phyloP scores from a whole-genome alignment of 2,329 filamentous ascomycete genomes.

The Grosmannia penicillata region DNA sequence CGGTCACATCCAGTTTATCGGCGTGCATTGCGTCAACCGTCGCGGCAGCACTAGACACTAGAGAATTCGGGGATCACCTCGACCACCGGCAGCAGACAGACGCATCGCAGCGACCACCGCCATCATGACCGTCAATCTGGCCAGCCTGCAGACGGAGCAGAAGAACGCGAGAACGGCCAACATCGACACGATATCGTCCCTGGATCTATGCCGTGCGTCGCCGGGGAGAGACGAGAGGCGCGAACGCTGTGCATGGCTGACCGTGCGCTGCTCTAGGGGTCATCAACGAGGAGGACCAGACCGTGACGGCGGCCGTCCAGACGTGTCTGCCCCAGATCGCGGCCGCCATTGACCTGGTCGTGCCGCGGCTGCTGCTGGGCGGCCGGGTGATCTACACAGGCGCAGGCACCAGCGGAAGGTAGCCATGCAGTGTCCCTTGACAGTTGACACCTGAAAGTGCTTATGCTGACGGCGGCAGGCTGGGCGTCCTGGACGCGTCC shows the following conservation, averaged over 20 bases:
- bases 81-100: neutral
- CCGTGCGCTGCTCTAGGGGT: neutral
- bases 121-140: neutral
- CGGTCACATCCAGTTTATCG: too few relatives aligned
- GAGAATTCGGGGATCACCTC: neutral
- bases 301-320: conserved; percentile 17
- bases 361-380: conserved; percentile 16
- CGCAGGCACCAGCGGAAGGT: conserved; percentile 28
- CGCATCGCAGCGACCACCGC: neutral
- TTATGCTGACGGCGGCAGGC: neutral
- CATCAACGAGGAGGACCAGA: conserved; percentile 21
- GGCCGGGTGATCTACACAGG: conserved; percentile 24
- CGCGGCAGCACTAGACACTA: too few relatives aligned
- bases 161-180: conserved; percentile 18
- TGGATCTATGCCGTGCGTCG: conserved; percentile 18
- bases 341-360: conserved; percentile 18
- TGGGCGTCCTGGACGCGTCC: conserved; percentile 19
- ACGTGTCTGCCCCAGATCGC: conserved; percentile 19
- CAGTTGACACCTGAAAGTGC: neutral
- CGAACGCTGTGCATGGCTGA: neutral
- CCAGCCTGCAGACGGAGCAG: conserved; percentile 20
- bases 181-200: conserved; percentile 21
- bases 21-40: too few relatives aligned
- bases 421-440: neutral
- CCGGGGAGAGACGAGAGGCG: too few relatives aligned